These are phyloP conservation scores for Wickerhamomyces subpelliculosus DNA, from an alignment of 805 yeast genomes.

Conservation along the genomic window DNA sequence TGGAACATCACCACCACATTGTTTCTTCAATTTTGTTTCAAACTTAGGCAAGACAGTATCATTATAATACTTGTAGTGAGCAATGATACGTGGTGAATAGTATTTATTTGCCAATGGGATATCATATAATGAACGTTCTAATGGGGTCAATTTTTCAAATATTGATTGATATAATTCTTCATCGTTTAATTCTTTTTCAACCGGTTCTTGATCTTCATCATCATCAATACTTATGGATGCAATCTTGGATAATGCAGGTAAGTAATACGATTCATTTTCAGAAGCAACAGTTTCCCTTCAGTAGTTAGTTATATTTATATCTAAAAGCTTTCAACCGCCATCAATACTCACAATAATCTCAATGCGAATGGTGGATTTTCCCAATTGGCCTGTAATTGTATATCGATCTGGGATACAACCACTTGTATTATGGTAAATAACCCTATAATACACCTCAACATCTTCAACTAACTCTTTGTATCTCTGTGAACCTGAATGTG, in stretches of 20 bases:
- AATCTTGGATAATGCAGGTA: slow-evolving; percentile 4
- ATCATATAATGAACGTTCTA: slow-evolving; percentile 15
- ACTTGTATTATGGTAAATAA: background rate
- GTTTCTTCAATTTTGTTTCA: slow-evolving; percentile 13
- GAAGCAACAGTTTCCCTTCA: slow-evolving; percentile 20
- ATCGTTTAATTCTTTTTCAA: slow-evolving; percentile 5
- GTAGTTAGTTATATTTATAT: slow-evolving; percentile 1
- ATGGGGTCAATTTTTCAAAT: slow-evolving; percentile 10
- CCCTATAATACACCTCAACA: background rate
- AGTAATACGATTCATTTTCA: slow-evolving; percentile 17
- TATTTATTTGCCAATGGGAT: slow-evolving; percentile 29
- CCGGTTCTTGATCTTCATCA: slow-evolving; percentile 7
- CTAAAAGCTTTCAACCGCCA: background rate
- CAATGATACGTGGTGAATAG: slow-evolving; percentile 54
- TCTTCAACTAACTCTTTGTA: too few species aligned
- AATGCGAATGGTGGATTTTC: slow-evolving; percentile 21
- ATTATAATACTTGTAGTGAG: slow-evolving; percentile 52
- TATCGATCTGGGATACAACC: slow-evolving; percentile 10
- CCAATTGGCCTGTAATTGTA: slow-evolving; percentile 21
- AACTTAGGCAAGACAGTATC: slow-evolving; percentile 24
- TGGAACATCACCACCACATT: slow-evolving; percentile 16
- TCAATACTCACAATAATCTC: slow-evolving; percentile 17
- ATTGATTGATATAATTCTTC: slow-evolving; percentile 13
- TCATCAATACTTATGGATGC: slow-evolving; percentile 6
- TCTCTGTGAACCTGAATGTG: too few species aligned